Conservation (phyloP, 805 yeast genomes). For the Kuraishia piskuri region DNA sequence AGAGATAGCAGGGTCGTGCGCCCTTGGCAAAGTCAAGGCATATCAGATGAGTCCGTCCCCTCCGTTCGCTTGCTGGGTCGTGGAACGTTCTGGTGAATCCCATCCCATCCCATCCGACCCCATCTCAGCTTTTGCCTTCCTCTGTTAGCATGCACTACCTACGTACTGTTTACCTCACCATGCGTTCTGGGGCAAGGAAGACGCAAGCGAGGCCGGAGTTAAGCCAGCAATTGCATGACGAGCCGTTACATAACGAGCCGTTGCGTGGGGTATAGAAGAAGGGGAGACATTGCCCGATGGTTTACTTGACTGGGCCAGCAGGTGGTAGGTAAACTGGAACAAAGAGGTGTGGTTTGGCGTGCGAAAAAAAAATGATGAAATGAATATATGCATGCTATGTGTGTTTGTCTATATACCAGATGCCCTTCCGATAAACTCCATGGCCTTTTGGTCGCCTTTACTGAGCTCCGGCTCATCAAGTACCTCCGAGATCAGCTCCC, state of each 20-base stretch:
- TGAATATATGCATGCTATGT: neutral
- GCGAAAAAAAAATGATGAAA: neutral
- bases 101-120: no score
- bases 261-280: no score
- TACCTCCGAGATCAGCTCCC: slow-evolving; percentile 77
- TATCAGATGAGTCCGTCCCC: neutral
- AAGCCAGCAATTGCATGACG: no score
- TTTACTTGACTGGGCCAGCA: no score
- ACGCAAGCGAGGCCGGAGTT: no score
- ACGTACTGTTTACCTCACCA: neutral
- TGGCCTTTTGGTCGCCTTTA: slow-evolving; percentile 64
- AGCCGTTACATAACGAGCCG: no score
- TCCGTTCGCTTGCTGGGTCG: neutral
- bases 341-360: no score
- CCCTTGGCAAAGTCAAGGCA: neutral
- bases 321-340: no score
- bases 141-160: slow-evolving; percentile 1
- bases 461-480: slow-evolving; percentile 53
- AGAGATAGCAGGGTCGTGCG: neutral
- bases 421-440: slow-evolving; percentile 39
- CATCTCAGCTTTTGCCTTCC: no score
- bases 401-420: neutral
- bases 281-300: no score
- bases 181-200: neutral
- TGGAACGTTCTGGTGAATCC: neutral